phyloP scores from a whole-genome alignment of 306 rosid genomes.

The Acacia acuminata region DNA sequence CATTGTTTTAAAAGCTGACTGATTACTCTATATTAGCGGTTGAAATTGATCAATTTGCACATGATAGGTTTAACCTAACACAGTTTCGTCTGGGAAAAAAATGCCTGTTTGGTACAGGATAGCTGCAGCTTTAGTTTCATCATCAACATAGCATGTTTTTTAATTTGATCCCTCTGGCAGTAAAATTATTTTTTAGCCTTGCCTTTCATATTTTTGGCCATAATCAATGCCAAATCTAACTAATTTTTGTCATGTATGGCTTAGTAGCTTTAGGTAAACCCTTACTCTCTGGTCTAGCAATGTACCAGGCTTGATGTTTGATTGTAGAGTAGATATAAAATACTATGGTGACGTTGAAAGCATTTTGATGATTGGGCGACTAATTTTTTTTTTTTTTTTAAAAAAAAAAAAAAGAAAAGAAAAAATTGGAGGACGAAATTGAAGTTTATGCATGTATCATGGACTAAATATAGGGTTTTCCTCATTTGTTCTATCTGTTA shows the following conservation, averaged over 20 bases:
- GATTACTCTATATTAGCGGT: neutral
- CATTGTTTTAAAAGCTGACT: neutral
- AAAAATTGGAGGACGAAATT: neutral
- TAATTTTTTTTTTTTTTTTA: too few relatives aligned
- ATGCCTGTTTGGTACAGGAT: neutral
- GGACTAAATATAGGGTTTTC: neutral
- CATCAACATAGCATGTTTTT: neutral
- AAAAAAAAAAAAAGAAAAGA: neutral
- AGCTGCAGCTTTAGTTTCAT: neutral
- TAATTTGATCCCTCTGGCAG: neutral
- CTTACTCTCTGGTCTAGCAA: neutral
- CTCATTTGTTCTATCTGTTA: neutral
- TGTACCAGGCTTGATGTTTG: neutral
- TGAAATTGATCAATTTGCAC: slow-evolving; percentile 13
- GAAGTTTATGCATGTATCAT: neutral
- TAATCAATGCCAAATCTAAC: neutral
- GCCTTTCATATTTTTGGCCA: neutral
- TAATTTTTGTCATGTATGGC: neutral
- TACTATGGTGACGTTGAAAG: neutral
- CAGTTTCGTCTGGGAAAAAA: neutral
- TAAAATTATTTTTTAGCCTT: neutral
- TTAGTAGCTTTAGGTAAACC: neutral
- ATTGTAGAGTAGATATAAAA: neutral
- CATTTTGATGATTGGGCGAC: neutral
- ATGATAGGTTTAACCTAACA: neutral